phyloP scores from a whole-genome alignment of 2,329 filamentous ascomycete species.

The Aspergillus costaricaensis region DNA sequence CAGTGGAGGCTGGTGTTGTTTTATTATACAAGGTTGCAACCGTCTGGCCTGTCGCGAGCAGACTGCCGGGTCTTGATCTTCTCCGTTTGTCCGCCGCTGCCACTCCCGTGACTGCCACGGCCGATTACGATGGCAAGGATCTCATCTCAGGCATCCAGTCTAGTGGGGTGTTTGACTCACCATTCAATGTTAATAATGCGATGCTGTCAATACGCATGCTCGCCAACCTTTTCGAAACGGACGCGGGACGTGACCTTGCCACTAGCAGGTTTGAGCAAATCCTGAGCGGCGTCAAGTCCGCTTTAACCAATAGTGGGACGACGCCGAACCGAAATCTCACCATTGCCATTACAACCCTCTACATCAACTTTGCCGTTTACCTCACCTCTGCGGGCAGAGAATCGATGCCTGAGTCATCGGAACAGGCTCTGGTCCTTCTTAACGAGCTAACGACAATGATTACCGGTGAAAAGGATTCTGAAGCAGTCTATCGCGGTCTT shows the following conservation, averaged over 20 bases:
- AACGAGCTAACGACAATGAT: constrained; percentile 66
- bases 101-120: constrained; percentile 65
- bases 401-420: constrained; percentile 44
- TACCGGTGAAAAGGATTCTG: constrained; percentile 69
- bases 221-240: constrained; percentile 78
- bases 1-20: constrained; percentile 57
- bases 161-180: constrained; percentile 60
- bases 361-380: constrained; percentile 82
- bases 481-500: constrained; percentile 79
- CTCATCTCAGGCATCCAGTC: constrained; percentile 63
- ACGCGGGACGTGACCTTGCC: constrained; percentile 68
- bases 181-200: constrained; percentile 72
- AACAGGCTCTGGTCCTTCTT: constrained; percentile 57
- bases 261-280: constrained; percentile 62
- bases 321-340: constrained; percentile 74
- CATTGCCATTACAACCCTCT: constrained; percentile 77
- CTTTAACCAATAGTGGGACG: constrained; percentile 55
- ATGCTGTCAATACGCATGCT: constrained; percentile 85
- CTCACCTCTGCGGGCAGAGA: constrained; percentile 53
- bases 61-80: constrained; percentile 82
- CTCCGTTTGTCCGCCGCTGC: constrained; percentile 77
- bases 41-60: constrained; percentile 76
- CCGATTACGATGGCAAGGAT: constrained; percentile 55
- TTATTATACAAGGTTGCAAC: constrained; percentile 72
- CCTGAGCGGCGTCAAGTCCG: constrained; percentile 63